Conservation (phyloP, 2,329 filamentous ascomycete species). For the Emmonsiellopsis sp. region DNA sequence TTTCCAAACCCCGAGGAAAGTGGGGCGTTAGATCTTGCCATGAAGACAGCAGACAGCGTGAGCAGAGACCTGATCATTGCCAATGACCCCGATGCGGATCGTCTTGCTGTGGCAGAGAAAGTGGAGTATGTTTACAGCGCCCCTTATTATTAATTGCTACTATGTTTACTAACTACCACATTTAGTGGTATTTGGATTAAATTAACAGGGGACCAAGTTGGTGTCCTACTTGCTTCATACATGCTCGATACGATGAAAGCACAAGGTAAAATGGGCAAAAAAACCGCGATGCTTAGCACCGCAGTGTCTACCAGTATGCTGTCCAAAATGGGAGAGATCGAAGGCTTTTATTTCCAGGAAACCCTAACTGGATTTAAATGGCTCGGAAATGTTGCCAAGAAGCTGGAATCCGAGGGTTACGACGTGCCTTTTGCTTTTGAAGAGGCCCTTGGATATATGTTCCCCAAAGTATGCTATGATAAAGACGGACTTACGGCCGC, state of each 20-base stretch:
- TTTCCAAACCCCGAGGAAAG: constrained; percentile 59
- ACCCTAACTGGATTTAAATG: constrained; percentile 60
- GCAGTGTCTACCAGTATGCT: constrained; percentile 58
- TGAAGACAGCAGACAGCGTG: constrained; percentile 43
- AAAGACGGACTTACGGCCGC: constrained; percentile 57
- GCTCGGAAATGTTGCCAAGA: constrained; percentile 52
- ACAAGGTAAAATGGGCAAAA: constrained; percentile 19
- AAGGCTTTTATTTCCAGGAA: constrained; percentile 50
- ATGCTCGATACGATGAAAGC: constrained; percentile 37
- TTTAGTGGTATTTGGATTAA: constrained; percentile 45
- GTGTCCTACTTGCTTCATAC: constrained; percentile 50
- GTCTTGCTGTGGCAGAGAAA: constrained; percentile 52
- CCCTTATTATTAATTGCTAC: background rate
- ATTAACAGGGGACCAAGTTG: constrained; percentile 57
- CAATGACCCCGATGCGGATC: constrained; percentile 57
- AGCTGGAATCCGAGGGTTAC: constrained; percentile 41
- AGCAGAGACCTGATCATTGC: constrained; percentile 47
- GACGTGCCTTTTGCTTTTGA: constrained; percentile 51
- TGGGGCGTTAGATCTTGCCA: constrained; percentile 51
- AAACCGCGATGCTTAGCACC: constrained; percentile 50
- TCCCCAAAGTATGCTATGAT: constrained; percentile 51
- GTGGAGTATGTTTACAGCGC: constrained; percentile 29
- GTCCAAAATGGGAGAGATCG: constrained; percentile 43
- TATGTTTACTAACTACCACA: background rate
- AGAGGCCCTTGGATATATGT: constrained; percentile 60